Evolutionary conservation across 1,284 basidiomycete species (phyloP), one percentile per base, ranked within the genome.

Genomic region (Cryptococcus sp.): DNA sequence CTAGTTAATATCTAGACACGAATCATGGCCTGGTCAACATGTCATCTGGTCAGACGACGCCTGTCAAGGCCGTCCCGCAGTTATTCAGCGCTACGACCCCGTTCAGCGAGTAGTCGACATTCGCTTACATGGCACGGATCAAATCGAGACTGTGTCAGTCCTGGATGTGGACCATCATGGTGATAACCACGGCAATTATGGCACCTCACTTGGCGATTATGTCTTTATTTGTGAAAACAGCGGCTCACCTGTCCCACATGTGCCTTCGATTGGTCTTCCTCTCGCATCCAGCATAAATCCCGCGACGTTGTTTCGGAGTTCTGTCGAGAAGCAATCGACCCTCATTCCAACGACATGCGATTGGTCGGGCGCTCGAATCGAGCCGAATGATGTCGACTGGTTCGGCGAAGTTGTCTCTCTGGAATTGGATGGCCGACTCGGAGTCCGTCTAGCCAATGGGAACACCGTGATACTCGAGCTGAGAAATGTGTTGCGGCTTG

Each of bases 11-110:
- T 37, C 69, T 70, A 48, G 67, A 68, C 49, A 52, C 62, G 28
- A 28, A 11, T 28, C 28, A 28, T 70, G 89, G 89, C 91, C 91
- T 3, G 91, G 92, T 24, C 91, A 96, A 63, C 85, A 89, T 72
- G 85, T 93, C 10, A 65, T 91, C n/a, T 92, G 87, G 85, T 86
- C 85, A 64, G 82, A 80, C 37, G 88, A 90, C 72, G 84, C 83
- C 44, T 78, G 78, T 45, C 64, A 80, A 77, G 50, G 52, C 48
- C 80, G 81, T 34, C 78, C 84, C 39, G 91, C 85, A 1, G 81
- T 94, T 54, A 84, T 96, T 7, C 90, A 92, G 70, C 64, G 78
- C 19, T 88, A 88, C 49, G 82, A 88, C 65, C 82, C 89, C 0
- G 70, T 71, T 25, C 83, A 90, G 44, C 79, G 89, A 50, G 86